A percentile compares a stretch with the other conserved stretches of the same genome.
phyloP scores from a whole-genome alignment of 768 basidiomycete genomes.

The Leucosporidium yakuticum region DNA sequence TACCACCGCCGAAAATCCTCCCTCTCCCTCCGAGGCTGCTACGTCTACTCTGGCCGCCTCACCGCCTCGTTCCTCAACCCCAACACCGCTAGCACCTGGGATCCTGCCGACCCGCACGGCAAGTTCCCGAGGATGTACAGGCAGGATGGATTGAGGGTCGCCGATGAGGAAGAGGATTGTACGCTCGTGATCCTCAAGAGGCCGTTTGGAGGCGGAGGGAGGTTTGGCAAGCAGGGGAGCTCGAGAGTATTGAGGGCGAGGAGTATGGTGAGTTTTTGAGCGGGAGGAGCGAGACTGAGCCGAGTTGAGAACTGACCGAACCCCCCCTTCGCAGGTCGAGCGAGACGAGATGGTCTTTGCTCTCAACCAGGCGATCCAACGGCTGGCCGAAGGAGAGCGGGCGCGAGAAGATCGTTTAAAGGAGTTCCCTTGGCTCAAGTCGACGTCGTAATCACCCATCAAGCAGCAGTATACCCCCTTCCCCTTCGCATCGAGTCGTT shows the following conservation, averaged over 20 bases:
- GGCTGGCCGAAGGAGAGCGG: slow-evolving; percentile 55
- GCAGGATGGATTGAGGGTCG: slow-evolving; percentile 78
- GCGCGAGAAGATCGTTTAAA: slow-evolving; percentile 63
- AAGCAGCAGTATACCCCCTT: background rate
- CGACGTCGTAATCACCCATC: background rate
- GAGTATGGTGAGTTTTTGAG: slow-evolving; percentile 53
- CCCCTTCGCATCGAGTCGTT: background rate
- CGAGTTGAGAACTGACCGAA: background rate
- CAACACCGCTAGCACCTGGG: slow-evolving; percentile 48
- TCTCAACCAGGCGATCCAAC: slow-evolving; percentile 82
- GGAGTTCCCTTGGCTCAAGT: slow-evolving; percentile 42
- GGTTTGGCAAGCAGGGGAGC: slow-evolving; percentile 55
- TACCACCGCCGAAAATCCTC: slow-evolving; percentile 55
- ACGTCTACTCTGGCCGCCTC: slow-evolving; percentile 78
- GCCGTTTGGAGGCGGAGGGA: slow-evolving; percentile 36
- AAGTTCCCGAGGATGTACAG: slow-evolving; percentile 54
- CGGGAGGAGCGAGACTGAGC: background rate
- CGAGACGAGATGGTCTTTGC: slow-evolving; percentile 95
- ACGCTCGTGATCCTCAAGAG: slow-evolving; percentile 62
- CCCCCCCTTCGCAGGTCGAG: slow-evolving; percentile 49
- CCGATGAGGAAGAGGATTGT: slow-evolving; percentile 81
- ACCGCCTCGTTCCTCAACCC: slow-evolving; percentile 52
- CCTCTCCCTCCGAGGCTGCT: slow-evolving; percentile 64
- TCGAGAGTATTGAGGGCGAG: slow-evolving; percentile 66
- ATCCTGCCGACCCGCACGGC: slow-evolving; percentile 21